Evolutionary conservation across 345 rosid species (phyloP).

Genomic region (Hibiscus mutabilis): DNA sequence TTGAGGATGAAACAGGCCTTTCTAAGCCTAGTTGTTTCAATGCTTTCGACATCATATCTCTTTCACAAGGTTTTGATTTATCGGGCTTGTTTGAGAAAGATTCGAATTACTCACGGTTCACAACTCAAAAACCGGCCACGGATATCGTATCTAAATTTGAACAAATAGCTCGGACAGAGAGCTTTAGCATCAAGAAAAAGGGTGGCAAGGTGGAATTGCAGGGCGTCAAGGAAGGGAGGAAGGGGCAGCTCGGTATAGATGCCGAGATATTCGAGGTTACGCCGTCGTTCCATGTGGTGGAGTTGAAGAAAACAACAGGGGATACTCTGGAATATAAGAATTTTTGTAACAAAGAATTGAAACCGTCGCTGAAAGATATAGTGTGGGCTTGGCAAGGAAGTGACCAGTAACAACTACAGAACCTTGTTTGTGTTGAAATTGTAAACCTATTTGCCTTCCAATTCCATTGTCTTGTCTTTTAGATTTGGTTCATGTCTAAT

Average conservation of each 20-base stretch:
- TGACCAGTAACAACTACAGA: slow-evolving; percentile 15
- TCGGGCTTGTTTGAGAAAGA: slow-evolving; percentile 68
- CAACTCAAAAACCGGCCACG: slow-evolving; percentile 45
- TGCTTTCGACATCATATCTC: slow-evolving; percentile 74
- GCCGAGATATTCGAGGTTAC: slow-evolving; percentile 77
- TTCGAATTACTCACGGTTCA: slow-evolving; percentile 39
- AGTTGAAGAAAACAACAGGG: slow-evolving; percentile 63
- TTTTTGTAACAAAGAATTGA: slow-evolving; percentile 57
- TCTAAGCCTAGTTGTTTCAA: slow-evolving; percentile 45
- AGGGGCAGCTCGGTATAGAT: slow-evolving; percentile 67
- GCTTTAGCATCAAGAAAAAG: slow-evolving; percentile 41
- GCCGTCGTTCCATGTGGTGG: slow-evolving; percentile 63
- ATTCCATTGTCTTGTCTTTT: too few relatives aligned
- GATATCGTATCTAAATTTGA: slow-evolving; percentile 66
- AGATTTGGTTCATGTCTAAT: too few relatives aligned
- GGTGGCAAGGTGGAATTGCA: slow-evolving; percentile 56
- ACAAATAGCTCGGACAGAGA: slow-evolving; percentile 53
- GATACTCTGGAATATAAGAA: slow-evolving; percentile 70
- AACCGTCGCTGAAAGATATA: slow-evolving; percentile 77
- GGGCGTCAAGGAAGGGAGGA: slow-evolving; percentile 64
- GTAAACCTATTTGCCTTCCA: too few relatives aligned
- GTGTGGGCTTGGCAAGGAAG: slow-evolving; percentile 80
- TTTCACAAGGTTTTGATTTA: slow-evolving; percentile 69
- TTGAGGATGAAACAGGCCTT: background rate
- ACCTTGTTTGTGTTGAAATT: too few relatives aligned